Base-by-base conservation (phyloP, 495 filamentous ascomycete species). In the Neurospora sp. region DNA sequence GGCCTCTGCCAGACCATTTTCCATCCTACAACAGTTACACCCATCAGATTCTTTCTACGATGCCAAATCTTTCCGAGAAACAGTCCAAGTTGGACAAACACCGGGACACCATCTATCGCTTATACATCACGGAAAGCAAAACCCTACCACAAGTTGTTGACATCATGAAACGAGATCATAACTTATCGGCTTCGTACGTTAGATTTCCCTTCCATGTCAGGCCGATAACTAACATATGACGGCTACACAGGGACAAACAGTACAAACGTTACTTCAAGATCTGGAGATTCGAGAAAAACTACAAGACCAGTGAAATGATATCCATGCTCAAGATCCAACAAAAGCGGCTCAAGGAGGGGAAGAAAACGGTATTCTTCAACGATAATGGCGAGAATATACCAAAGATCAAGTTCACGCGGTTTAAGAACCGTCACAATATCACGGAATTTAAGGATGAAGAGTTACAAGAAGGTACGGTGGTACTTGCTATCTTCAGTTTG, bases 251-350 rank as follows among this genome's bases (percentile, higher is more conserved):
- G 0, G 42, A 70, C 9, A 78, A 78, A 42, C 76, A 75, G 70
- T 81, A 79, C 75, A 81, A 82, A 72, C 74, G 68, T 20, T 65
- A 75, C 38, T 70, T 81, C 70, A 75, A 74, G n/a, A 44, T 1
- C 0, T 82, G 79, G 79, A 71, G 74, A 2, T 27, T 81, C 40
- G 70, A 69, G 3, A 82, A 82, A 70, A 80, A 82, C 41, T 71
- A 76, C 76, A 75, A 48, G 0, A 72, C 70, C 16, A 9, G 74
- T 9, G 76, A 80, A 10, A 75, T 76, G 69, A 73, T 70, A 9
- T 72, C 73, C 3, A 79, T 82, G 75, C 12, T 79, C 7, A 37
- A 39, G 3, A 78, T 82, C 3, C 71, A 69, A 38, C 45, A 71
- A 69, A 70, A n/a, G 20, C 76, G 79, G 2, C 74, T 70, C 27